Base-by-base conservation (phyloP, 2,329 filamentous ascomycete species). In the Pseudogymnoascus sp. region DNA sequence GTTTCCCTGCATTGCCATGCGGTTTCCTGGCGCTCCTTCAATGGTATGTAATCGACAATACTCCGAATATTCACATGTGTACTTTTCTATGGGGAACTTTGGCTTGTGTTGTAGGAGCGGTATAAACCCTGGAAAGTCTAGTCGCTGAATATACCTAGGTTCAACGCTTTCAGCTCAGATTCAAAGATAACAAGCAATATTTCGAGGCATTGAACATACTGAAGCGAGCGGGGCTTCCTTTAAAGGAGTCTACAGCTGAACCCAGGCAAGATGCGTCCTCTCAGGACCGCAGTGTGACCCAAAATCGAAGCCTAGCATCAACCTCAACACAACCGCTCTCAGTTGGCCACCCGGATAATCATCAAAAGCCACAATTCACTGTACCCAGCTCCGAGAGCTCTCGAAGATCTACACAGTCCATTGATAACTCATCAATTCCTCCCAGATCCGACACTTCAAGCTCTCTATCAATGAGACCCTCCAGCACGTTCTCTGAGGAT, bases 121-220 rank as follows among this genome's bases (percentile, higher is more conserved):
- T 19, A 60, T 22, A 38, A 39, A 23, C 12, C 11, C 11, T 25
- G 22, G 14, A 42, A 45, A 22, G 16, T 19, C 22, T 23, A 11
- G 22, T 61, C 14, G 23, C 38, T 61, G 6, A 61, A 45, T 64
- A 28, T 63, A 45, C 12, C 30, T 52, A 80, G 78, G 64, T 77
- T 30, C 73, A 76, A 39, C 74, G 78, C 49, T 69, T 78, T 39
- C 78, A 81, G 64, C 64, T 80, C 22, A 78, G 72, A 60, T 79
- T 80, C 64, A 67, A 64, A 14, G 74, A 71, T 4, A 67, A 72
- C 8, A 60, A 67, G 25, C 77, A 78, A 60, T 79, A 72, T 52
- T 41, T 59, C 9, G 66, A 60, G 60, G 65, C 64, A 36, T 12
- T 67, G 14, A 72, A 62, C 65, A 63, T 64, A 69, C 67, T 62